A percentile compares a stretch with the other conserved stretches of the same genome.
Evolutionary conservation across 2,329 filamentous ascomycete species (phyloP).

Genomic region (Penicillium nordicum): DNA sequence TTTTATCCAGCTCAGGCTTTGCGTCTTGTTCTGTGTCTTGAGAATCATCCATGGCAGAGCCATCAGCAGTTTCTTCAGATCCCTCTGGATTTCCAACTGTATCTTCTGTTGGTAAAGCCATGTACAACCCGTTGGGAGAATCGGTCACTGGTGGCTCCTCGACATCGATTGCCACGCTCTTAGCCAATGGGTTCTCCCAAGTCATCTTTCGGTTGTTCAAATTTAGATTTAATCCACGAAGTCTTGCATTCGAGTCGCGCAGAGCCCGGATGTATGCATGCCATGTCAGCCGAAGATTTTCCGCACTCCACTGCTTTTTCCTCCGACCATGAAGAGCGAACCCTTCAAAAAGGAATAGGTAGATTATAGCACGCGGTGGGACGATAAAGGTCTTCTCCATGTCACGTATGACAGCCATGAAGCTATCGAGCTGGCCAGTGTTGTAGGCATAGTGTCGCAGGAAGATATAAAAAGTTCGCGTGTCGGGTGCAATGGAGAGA

Average conservation of each 20-base stretch:
- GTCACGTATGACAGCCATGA: conserved; percentile 71
- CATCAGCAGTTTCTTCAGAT: neutral
- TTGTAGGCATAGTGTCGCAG: conserved; percentile 68
- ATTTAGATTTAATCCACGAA: conserved; percentile 16
- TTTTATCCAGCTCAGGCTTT: neutral
- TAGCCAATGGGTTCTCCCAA: conserved; percentile 34
- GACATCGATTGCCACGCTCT: conserved; percentile 5
- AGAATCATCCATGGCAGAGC: neutral
- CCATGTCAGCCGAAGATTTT: conserved; percentile 67
- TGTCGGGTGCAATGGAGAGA: conserved; percentile 67
- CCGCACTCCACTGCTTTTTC: conserved; percentile 67
- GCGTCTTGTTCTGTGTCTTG: neutral
- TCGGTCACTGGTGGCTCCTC: conserved; percentile 9
- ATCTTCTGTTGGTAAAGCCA: conserved; percentile 21
- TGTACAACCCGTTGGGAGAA: conserved; percentile 22
- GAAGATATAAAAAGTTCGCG: conserved; percentile 75
- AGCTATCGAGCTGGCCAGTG: conserved; percentile 67
- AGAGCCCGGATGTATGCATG: conserved; percentile 55
- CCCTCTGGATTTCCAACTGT: neutral
- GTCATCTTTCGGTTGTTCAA: conserved; percentile 14
- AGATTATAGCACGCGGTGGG: conserved; percentile 70
- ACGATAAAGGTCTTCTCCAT: conserved; percentile 67
- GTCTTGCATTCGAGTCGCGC: conserved; percentile 33
- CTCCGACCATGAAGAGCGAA: conserved; percentile 70
- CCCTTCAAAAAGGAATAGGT: conserved; percentile 76